A percentile compares a stretch with the other conserved stretches of the same genome.
phyloP scores from a whole-genome alignment of 1,284 basidiomycete genomes.

The Ganoderma lucidum region DNA sequence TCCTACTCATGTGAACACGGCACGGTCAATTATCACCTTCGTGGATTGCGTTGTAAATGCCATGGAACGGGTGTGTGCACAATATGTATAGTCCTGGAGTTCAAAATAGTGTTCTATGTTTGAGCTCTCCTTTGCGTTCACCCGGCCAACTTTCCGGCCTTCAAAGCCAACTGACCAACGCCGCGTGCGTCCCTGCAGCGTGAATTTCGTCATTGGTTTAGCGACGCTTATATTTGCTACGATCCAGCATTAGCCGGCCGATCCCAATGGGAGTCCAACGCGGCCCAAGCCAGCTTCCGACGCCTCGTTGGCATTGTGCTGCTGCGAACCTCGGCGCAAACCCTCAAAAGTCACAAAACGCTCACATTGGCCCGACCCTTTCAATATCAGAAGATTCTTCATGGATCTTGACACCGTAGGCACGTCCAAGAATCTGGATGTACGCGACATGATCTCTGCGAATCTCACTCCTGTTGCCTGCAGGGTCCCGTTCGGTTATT shows the following conservation, averaged over 20 bases:
- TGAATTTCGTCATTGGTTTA: background rate
- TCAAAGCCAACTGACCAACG: background rate
- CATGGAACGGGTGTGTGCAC: background rate
- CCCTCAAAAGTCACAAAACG: background rate
- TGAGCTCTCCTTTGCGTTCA: background rate
- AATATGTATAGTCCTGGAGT: background rate
- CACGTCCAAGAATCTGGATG: background rate
- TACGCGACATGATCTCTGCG: background rate
- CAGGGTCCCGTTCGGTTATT: background rate
- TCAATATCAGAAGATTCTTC: background rate
- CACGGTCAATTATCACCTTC: background rate
- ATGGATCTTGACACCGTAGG: background rate
- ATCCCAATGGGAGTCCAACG: background rate
- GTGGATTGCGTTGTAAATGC: background rate
- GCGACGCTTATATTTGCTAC: background rate
- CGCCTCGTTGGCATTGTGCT: background rate
- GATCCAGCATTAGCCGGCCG: background rate
- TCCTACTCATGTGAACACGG: conserved; percentile 42
- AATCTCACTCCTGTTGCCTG: background rate
- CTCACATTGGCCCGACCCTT: background rate
- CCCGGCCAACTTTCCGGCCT: background rate
- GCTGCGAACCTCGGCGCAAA: background rate
- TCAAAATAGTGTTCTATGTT: background rate
- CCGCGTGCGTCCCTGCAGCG: background rate
- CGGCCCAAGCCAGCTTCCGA: background rate